Percentiles rank a stretch among this genome's conserved stretches.
These are phyloP conservation scores for Gossypium davidsonii DNA, from an alignment of 441 rosid genomes.

Conservation along the genomic window DNA sequence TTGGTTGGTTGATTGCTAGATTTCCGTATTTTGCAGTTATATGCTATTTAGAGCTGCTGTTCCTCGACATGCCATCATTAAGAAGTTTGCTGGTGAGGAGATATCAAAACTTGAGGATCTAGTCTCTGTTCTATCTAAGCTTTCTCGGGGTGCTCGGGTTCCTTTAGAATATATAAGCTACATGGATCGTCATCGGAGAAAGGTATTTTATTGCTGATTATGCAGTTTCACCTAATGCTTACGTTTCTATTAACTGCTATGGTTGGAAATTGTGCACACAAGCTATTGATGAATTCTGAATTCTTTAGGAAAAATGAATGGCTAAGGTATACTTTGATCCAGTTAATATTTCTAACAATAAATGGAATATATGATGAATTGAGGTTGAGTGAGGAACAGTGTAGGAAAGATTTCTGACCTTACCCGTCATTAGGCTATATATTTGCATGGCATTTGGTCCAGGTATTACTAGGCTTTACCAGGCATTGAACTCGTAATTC, in stretches of 20 bases:
- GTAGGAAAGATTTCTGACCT: background rate
- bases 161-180: conserved; percentile 88
- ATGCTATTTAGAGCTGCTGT: conserved; percentile 94
- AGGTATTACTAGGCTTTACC: background rate
- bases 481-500: background rate
- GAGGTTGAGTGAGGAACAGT: background rate
- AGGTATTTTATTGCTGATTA: conserved; percentile 39
- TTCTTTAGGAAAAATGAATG: background rate
- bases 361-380: background rate
- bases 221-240: conserved; percentile 3
- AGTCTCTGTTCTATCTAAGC: conserved; percentile 62
- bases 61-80: conserved; percentile 92
- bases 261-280: background rate
- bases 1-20: conserved; percentile 3
- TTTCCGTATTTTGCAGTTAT: conserved; percentile 53
- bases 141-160: conserved; percentile 77
- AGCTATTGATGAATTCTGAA: background rate
- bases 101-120: conserved; percentile 67
- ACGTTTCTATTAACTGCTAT: background rate
- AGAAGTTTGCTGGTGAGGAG: conserved; percentile 83
- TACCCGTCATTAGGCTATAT: background rate
- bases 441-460: background rate
- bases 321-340: background rate
- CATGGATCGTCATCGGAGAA: conserved; percentile 85
- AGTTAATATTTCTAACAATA: background rate